Conservation (phyloP, 1,139 yeast species). For the Yamadazyma sp. region DNA sequence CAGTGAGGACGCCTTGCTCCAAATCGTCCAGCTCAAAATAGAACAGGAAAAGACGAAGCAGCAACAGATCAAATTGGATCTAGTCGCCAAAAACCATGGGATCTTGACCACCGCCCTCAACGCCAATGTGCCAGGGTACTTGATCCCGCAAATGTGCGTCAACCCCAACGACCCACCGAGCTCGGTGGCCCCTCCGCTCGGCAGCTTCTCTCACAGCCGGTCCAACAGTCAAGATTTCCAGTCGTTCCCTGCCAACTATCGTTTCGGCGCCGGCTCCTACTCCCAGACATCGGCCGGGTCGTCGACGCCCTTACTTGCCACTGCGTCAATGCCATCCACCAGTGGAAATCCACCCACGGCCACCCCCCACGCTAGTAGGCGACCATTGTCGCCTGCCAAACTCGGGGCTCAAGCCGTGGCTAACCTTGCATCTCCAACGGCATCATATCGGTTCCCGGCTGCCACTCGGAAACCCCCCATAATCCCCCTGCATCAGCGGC, state of each 20-base stretch:
- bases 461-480: slow-evolving; percentile 16
- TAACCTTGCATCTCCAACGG: slow-evolving; percentile 40
- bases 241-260: slow-evolving; percentile 14
- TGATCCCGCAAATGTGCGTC: slow-evolving; percentile 66
- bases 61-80: slow-evolving; percentile 70
- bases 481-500: slow-evolving; percentile 38
- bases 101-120: slow-evolving; percentile 61
- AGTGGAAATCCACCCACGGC: too few relatives aligned
- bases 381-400: slow-evolving; percentile 62
- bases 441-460: slow-evolving; percentile 26
- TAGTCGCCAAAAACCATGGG: slow-evolving; percentile 58
- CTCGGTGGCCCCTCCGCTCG: slow-evolving; percentile 6
- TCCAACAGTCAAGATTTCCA: slow-evolving; percentile 15
- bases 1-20: slow-evolving; percentile 61
- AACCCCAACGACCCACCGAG: slow-evolving; percentile 16
- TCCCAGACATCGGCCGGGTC: too few relatives aligned
- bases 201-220: slow-evolving; percentile 10
- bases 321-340: too few relatives aligned
- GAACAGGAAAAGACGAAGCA: slow-evolving; percentile 88
- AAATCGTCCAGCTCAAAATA: slow-evolving; percentile 61
- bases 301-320: too few relatives aligned
- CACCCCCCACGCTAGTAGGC: slow-evolving; percentile 1
- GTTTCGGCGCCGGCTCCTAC: slow-evolving; percentile 14
- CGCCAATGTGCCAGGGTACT: slow-evolving; percentile 64
- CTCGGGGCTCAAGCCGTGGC: slow-evolving; percentile 75